Evolutionary conservation across 768 basidiomycete genomes (phyloP).

Genomic region (Pholiota molesta): DNA sequence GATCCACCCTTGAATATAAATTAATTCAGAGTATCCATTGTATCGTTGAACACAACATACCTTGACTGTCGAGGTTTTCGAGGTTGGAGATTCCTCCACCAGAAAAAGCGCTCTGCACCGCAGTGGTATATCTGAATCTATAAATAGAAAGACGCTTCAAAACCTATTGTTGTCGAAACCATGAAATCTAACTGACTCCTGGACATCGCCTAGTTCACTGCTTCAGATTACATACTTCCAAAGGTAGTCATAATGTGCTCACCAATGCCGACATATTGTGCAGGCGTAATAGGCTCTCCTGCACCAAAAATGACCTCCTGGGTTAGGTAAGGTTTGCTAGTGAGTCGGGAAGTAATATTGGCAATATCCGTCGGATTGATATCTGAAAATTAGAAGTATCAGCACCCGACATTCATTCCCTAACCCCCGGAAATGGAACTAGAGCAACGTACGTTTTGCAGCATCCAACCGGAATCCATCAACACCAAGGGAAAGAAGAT

Average conservation of each 20-base stretch:
- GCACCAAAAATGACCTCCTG: conserved; percentile 62
- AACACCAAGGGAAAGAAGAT: conserved; percentile 61
- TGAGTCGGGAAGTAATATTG: conserved; percentile 52
- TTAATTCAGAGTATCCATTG: background rate
- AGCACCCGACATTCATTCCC: too few species aligned
- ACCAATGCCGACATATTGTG: conserved; percentile 58
- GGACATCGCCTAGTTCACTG: conserved; percentile 53
- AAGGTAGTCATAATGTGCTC: conserved; percentile 6
- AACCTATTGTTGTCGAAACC: background rate
- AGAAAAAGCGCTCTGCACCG: conserved; percentile 54
- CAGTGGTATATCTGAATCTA: conserved; percentile 62
- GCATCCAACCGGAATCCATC: conserved; percentile 69
- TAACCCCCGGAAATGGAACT: background rate
- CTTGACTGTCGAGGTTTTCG: conserved; percentile 52
- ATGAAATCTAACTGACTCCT: conserved; percentile 47
- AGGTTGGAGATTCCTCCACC: conserved; percentile 53
- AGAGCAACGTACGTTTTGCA: conserved; percentile 52
- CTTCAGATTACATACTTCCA: background rate
- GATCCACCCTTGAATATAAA: conserved; percentile 53
- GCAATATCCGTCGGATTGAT: conserved; percentile 55
- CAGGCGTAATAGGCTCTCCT: conserved; percentile 57
- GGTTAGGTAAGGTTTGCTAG: conserved; percentile 53
- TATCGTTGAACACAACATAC: conserved; percentile 26
- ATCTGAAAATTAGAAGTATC: conserved; percentile 37
- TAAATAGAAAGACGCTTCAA: background rate